Conservation (phyloP, 1,284 basidiomycete species). For the Rhodotorula sp. region DNA sequence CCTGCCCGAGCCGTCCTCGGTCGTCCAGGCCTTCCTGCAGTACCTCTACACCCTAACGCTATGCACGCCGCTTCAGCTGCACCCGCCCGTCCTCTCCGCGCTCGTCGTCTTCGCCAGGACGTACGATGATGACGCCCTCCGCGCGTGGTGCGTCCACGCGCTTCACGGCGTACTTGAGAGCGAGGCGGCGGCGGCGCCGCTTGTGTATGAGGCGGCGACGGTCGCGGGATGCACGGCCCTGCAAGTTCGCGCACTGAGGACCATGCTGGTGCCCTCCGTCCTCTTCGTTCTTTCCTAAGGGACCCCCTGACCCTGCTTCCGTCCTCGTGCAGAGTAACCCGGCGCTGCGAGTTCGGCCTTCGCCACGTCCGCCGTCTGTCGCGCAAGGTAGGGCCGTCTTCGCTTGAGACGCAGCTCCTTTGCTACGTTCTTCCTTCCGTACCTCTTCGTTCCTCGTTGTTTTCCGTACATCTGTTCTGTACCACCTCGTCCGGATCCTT, state of each 20-base stretch:
- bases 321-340: constrained; percentile 2
- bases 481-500: background rate
- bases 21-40: constrained; percentile 83
- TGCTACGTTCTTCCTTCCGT: background rate
- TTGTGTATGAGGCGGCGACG: constrained; percentile 45
- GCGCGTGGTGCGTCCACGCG: constrained; percentile 79
- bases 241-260: constrained; percentile 41
- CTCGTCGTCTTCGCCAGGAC: constrained; percentile 80
- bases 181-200: constrained; percentile 26
- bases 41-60: constrained; percentile 87
- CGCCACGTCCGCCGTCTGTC: background rate
- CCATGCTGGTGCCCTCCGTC: constrained; percentile 34
- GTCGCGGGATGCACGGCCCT: constrained; percentile 41
- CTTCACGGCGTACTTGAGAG: constrained; percentile 73
- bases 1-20: constrained; percentile 84
- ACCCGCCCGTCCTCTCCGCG: constrained; percentile 82
- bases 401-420: background rate
- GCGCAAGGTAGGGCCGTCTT: background rate
- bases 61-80: constrained; percentile 83
- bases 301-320: background rate
- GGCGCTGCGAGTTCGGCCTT: background rate
- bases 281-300: background rate
- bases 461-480: background rate
- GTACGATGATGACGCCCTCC: constrained; percentile 76
- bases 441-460: background rate